Percentiles rank a stretch among this genome's conserved stretches.
Conservation (phyloP, 768 basidiomycete species). For the Suillus occidentalis region DNA sequence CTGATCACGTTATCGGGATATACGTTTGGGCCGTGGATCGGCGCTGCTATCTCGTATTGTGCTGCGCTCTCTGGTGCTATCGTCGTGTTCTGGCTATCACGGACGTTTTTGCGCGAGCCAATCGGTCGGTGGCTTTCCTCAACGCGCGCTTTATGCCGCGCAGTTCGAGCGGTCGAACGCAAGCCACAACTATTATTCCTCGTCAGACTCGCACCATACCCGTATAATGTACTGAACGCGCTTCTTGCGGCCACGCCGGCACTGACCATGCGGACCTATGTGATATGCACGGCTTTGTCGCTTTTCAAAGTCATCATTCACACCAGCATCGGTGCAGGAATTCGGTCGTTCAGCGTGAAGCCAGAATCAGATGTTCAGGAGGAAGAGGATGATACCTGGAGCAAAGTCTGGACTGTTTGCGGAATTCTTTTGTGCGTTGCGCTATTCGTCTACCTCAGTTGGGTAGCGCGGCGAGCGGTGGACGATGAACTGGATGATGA, state of each 20-base stretch:
- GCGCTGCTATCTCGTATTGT: conserved; percentile 83
- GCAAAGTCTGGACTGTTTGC: conserved; percentile 59
- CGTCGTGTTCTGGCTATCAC: conserved; percentile 78
- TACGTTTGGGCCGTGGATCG: conserved; percentile 82
- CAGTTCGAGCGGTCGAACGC: conserved; percentile 84
- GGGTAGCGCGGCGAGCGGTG: conserved; percentile 72
- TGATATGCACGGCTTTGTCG: conserved; percentile 75
- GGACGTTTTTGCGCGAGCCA: conserved; percentile 65
- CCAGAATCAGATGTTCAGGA: conserved; percentile 48
- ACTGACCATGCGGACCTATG: conserved; percentile 77
- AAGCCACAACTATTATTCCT: conserved; percentile 87
- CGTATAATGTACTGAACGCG: conserved; percentile 94
- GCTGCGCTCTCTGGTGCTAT: conserved; percentile 86
- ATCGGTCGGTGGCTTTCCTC: conserved; percentile 75
- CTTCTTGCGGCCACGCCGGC: conserved; percentile 86
- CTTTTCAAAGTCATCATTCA: conserved; percentile 91
- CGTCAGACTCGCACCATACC: conserved; percentile 89
- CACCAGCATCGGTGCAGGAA: conserved; percentile 82
- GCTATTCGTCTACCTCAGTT: conserved; percentile 77
- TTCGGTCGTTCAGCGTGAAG: conserved; percentile 69
- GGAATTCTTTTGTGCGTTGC: conserved; percentile 72
- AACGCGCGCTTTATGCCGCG: conserved; percentile 71
- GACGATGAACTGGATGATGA: conserved; percentile 53
- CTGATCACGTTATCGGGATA: conserved; percentile 91
- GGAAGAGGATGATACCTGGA: conserved; percentile 46